Evolutionary conservation across 2,329 filamentous ascomycete genomes (phyloP).

Genomic region (Xylariomycetidae sp.): DNA sequence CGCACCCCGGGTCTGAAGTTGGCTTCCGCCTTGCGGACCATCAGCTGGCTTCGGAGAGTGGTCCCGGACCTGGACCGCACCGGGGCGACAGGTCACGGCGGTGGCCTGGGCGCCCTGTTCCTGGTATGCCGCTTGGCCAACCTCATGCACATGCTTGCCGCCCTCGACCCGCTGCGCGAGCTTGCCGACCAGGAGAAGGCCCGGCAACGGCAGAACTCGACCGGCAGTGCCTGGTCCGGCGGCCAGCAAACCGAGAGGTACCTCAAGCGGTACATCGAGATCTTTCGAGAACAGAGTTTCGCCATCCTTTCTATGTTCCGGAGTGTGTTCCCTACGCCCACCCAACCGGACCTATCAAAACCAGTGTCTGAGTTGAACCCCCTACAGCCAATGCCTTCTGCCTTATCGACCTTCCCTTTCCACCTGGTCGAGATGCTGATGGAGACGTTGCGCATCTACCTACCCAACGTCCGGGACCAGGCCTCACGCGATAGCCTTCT

Average conservation of each 20-base stretch:
- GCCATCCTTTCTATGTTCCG: slow-evolving; percentile 91
- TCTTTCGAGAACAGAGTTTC: slow-evolving; percentile 96
- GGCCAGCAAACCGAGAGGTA: slow-evolving; percentile 94
- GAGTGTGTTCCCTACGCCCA: slow-evolving; percentile 65
- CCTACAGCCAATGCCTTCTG: slow-evolving; percentile 62
- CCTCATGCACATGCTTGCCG: slow-evolving; percentile 71
- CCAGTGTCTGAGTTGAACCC: slow-evolving; percentile 30
- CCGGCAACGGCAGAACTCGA: slow-evolving; percentile 36
- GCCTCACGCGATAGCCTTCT: slow-evolving; percentile 78
- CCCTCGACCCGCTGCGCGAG: slow-evolving; percentile 77
- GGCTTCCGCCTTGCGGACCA: slow-evolving; percentile 81
- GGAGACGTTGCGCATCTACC: slow-evolving; percentile 66
- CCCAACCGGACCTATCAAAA: slow-evolving; percentile 11
- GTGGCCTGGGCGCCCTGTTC: slow-evolving; percentile 72
- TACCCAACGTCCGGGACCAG: slow-evolving; percentile 76
- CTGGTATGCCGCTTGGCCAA: slow-evolving; percentile 80
- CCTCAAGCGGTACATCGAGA: slow-evolving; percentile 91
- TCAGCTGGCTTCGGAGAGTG: slow-evolving; percentile 84
- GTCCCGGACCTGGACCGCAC: slow-evolving; percentile 65
- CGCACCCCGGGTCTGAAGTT: slow-evolving; percentile 77
- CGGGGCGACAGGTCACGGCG: slow-evolving; percentile 49
- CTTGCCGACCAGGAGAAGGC: slow-evolving; percentile 79
- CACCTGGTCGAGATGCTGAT: slow-evolving; percentile 77
- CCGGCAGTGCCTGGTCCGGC: slow-evolving; percentile 48
- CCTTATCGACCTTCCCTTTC: slow-evolving; percentile 76